Base-by-base conservation (phyloP, 768 basidiomycete species). In the Lactarius sanguifluus region DNA sequence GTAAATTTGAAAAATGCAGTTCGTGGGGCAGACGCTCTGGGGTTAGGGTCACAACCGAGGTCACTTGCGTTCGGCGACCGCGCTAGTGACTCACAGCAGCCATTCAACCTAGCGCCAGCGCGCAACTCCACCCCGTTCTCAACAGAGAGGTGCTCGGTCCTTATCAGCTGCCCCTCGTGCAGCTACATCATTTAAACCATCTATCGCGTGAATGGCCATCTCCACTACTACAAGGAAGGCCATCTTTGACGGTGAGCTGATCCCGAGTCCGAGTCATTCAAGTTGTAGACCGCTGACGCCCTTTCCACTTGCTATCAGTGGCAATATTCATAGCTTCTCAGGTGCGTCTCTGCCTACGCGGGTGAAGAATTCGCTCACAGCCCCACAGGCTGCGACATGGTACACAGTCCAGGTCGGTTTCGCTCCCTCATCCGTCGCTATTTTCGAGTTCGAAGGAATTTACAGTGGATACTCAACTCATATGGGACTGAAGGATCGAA, bases 361-460 rank as follows among this genome's bases (percentile, higher is more conserved):
- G 8, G 10, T 20, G 18, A 18, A 41, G 40, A 23, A 23, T 30
- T 34, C 18, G 64, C 66, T 54, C 58, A 47, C 23, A 60, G 28
- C 43, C 32, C 18, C 40, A 67, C 84, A 93, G 91, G 88, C 87
- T 77, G 91, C 90, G 40, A 77, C 87, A 69, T 92, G 88, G 75
- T 92, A 91, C 75, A 88, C 90, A 36, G 79, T 91, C 67, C 81
- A 83, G 73, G 90, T 90, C 68, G 71, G 86, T 79, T 30, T 43
- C n/a, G 20, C 32, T 16, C 32, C 61, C 58, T 34, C 32, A 41
- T 30, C 25, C 38, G 20, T 16, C 15, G 54, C 13, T 2, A 64
- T 8, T 50, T 32, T 32, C 57, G 57, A 57, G 25, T 64, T 57
- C 55, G 41, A 61, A 54, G 55, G 40, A 36, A 57, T 57, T 58